These are phyloP conservation scores for Citrus unshiu DNA, from an alignment of 345 rosid genomes.

Conservation along the genomic window DNA sequence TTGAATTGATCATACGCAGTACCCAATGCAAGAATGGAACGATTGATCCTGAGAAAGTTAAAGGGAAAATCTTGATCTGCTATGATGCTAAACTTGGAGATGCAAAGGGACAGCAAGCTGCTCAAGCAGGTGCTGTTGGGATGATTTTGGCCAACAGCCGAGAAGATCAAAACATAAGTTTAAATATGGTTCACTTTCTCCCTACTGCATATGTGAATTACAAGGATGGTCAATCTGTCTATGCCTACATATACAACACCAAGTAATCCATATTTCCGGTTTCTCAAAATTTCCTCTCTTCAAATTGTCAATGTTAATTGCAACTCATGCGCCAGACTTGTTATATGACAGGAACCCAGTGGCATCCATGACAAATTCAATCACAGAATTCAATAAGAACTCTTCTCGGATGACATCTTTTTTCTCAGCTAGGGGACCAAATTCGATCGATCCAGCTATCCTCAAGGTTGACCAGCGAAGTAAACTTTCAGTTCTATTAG, in stretches of 20 bases:
- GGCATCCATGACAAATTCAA: constrained; percentile 16
- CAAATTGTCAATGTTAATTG: no score
- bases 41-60: no score
- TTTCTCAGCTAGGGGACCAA: constrained; percentile 43
- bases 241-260: no score
- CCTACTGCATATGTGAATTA: constrained; percentile 31
- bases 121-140: constrained; percentile 48
- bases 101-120: constrained; percentile 33
- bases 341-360: constrained; percentile 23
- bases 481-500: neutral
- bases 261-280: no score
- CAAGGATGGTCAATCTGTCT: no score
- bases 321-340: no score
- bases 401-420: constrained; percentile 26
- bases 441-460: constrained; percentile 25
- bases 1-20: no score
- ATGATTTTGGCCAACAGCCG: constrained; percentile 39
- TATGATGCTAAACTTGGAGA: constrained; percentile 8
- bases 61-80: constrained; percentile 41
- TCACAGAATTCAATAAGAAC: constrained; percentile 6
- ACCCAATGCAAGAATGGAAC: no score
- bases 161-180: no score
- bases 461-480: constrained; percentile 31
- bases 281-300: no score
- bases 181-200: constrained; percentile 26